These are phyloP conservation scores for Daldinia sp. DNA, from an alignment of 2,329 filamentous ascomycete genomes.

Conservation along the genomic window DNA sequence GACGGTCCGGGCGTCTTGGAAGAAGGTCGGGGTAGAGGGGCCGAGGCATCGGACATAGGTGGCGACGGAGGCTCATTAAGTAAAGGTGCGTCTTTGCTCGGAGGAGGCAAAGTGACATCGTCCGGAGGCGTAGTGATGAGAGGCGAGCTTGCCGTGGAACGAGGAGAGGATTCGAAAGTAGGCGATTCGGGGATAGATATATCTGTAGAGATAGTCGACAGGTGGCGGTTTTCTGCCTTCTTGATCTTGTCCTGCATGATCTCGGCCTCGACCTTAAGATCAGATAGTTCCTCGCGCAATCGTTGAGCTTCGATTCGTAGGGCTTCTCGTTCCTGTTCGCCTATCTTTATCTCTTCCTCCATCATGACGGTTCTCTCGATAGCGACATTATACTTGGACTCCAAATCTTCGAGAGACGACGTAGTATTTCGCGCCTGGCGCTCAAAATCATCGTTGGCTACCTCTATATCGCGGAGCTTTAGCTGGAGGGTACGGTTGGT, in stretches of 20 bases:
- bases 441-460: slow-evolving; percentile 98
- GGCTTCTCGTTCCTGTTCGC: slow-evolving; percentile 90
- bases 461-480: slow-evolving; percentile 92
- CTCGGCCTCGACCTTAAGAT: slow-evolving; percentile 94
- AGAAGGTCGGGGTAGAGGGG: slow-evolving; percentile 65
- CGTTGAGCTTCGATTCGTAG: slow-evolving; percentile 92
- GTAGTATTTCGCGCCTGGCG: slow-evolving; percentile 95
- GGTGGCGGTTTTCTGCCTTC: slow-evolving; percentile 71
- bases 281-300: slow-evolving; percentile 88
- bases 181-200: slow-evolving; percentile 76
- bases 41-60: slow-evolving; percentile 88
- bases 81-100: slow-evolving; percentile 70
- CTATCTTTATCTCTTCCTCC: slow-evolving; percentile 92
- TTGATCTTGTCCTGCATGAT: slow-evolving; percentile 94
- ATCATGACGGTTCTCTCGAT: slow-evolving; percentile 93
- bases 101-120: slow-evolving; percentile 69
- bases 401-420: slow-evolving; percentile 94
- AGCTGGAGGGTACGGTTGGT: slow-evolving; percentile 83
- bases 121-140: slow-evolving; percentile 87
- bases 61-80: slow-evolving; percentile 90
- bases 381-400: slow-evolving; percentile 95
- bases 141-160: slow-evolving; percentile 90
- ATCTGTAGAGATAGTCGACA: slow-evolving; percentile 71
- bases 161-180: slow-evolving; percentile 80
- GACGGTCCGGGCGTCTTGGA: slow-evolving; percentile 56